Percentiles rank a stretch among this genome's conserved stretches.
phyloP scores from a whole-genome alignment of 495 filamentous ascomycete genomes.

The Aspergillus panamensis region DNA sequence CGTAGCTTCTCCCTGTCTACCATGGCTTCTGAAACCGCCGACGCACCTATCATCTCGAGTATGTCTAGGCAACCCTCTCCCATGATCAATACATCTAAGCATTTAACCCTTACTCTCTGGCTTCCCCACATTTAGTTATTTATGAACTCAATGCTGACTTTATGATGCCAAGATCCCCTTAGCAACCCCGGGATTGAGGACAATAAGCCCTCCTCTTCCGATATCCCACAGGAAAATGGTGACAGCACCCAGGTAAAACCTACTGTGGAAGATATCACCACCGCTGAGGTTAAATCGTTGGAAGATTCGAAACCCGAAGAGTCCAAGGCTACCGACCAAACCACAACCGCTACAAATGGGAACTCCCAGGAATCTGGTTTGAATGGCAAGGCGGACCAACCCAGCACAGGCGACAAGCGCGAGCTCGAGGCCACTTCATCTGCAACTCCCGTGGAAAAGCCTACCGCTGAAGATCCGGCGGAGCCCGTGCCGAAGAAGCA shows the following conservation, averaged over 20 bases:
- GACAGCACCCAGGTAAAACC: constrained; percentile 7
- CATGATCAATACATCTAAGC: not conserved
- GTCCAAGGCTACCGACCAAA: constrained; percentile 11
- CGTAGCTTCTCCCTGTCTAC: constrained; percentile 4
- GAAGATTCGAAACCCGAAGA: constrained; percentile 16
- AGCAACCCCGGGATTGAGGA: not conserved
- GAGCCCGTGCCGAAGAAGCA: constrained; percentile 31
- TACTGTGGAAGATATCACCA: not conserved
- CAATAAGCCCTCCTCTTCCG: not conserved
- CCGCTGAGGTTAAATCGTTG: constrained; percentile 12
- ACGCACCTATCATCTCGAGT: constrained; percentile 24
- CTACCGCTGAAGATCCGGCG: constrained; percentile 12
- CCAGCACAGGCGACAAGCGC: constrained; percentile 31
- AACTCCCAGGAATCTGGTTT: not conserved
- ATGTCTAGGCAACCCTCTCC: constrained; percentile 6
- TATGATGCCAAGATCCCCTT: constrained; percentile 3
- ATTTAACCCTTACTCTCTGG: not conserved
- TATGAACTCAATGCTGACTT: not conserved
- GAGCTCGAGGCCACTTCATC: constrained; percentile 24
- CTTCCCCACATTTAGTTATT: not conserved
- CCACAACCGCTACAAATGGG: constrained; percentile 1
- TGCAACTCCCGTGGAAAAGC: constrained; percentile 16
- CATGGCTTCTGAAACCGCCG: constrained; percentile 30
- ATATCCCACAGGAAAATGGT: constrained; percentile 11
- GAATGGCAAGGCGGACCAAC: constrained; percentile 18